Evolutionary conservation across 2,329 filamentous ascomycete species (phyloP).

Genomic region (Didymella sp.): DNA sequence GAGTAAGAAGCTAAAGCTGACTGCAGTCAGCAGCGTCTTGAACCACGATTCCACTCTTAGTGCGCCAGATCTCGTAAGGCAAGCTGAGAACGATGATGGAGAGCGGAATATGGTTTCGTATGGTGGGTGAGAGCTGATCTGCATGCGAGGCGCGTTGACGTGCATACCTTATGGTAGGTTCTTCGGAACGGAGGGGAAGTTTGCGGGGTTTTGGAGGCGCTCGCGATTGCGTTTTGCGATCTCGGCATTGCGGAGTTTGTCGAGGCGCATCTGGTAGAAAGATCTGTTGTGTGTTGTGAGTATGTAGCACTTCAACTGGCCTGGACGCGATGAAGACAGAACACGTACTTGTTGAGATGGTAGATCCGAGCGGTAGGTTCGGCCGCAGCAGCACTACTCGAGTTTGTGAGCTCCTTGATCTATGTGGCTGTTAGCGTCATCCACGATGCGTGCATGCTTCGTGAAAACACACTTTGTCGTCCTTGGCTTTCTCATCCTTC

Average conservation of each 20-base stretch:
- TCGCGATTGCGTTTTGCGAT: conserved; percentile 82
- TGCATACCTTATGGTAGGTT: conserved; percentile 48
- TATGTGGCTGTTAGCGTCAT: conserved; percentile 27
- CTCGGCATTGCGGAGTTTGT: conserved; percentile 79
- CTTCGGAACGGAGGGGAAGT: conserved; percentile 86
- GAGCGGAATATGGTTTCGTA: neutral
- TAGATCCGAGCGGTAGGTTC: conserved; percentile 82
- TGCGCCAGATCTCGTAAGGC: neutral
- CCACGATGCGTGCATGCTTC: neutral
- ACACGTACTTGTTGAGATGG: conserved; percentile 74
- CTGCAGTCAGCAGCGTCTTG: conserved; percentile 27
- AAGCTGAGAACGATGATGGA: conserved; percentile 7
- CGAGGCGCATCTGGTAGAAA: conserved; percentile 85
- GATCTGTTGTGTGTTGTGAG: conserved; percentile 58
- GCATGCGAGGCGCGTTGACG: neutral
- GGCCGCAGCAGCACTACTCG: conserved; percentile 51
- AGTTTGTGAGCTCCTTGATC: conserved; percentile 59
- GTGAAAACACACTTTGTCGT: conserved; percentile 59
- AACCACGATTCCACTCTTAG: neutral
- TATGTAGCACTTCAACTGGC: neutral
- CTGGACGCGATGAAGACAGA: neutral
- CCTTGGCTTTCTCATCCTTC: conserved; percentile 70
- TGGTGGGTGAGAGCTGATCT: neutral
- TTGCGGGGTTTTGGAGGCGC: conserved; percentile 75
- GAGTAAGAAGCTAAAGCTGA: conserved; percentile 31